Conservation (phyloP, 2,329 filamentous ascomycete species). For the Aspergillus terreus region DNA sequence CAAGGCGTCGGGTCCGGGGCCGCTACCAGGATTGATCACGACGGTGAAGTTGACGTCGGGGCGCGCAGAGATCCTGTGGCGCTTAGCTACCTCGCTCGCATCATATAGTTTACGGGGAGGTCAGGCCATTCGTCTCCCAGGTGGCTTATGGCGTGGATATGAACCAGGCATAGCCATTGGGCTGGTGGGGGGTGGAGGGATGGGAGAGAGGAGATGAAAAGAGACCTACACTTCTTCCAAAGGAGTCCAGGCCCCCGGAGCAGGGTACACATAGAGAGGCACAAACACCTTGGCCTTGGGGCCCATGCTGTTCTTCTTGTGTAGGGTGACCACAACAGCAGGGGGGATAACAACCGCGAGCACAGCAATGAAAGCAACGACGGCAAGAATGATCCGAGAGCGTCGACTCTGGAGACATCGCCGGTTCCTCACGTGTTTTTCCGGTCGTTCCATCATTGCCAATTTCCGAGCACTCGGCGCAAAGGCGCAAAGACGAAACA, state of each 20-base stretch:
- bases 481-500: conserved; percentile 9
- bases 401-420: conserved; percentile 26
- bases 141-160: conserved; percentile 11
- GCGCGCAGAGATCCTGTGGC: conserved; percentile 34
- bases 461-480: conserved; percentile 6
- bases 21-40: conserved; percentile 48
- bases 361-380: conserved; percentile 26
- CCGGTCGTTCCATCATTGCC: conserved; percentile 11
- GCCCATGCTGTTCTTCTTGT: conserved; percentile 32
- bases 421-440: conserved; percentile 32
- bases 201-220: conserved; percentile 8
- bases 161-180: neutral
- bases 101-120: conserved; percentile 5
- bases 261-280: conserved; percentile 49
- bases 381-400: conserved; percentile 25
- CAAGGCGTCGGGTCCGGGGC: conserved; percentile 41
- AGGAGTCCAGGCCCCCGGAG: conserved; percentile 45
- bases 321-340: conserved; percentile 31
- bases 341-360: conserved; percentile 30
- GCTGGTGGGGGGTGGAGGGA: neutral
- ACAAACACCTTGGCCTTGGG: conserved; percentile 43
- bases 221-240: conserved; percentile 42
- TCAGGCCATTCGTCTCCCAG: conserved; percentile 10
- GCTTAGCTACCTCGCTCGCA: conserved; percentile 20
- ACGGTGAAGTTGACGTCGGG: conserved; percentile 48